These are phyloP conservation scores for Tylopilus sp. DNA, from an alignment of 768 basidiomycete species.

Conservation along the genomic window DNA sequence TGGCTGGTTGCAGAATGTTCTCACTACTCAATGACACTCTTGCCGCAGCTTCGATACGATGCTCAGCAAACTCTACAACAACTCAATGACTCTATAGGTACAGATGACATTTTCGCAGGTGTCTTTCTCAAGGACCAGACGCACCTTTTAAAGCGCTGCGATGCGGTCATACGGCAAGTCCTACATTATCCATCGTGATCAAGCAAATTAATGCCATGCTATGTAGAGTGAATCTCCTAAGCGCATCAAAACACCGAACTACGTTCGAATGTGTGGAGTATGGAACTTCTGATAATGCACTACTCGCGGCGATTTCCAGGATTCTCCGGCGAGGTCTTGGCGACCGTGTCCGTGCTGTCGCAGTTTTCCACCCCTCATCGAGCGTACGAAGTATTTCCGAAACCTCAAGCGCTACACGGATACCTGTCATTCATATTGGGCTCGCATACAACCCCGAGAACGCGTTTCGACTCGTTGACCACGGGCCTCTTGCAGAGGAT, in stretches of 20 bases:
- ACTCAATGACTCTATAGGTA: conserved; percentile 45
- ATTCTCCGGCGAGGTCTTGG: conserved; percentile 66
- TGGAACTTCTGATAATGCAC: conserved; percentile 55
- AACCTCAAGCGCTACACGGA: conserved; percentile 48
- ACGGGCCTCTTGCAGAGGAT: conserved; percentile 78
- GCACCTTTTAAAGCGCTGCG: conserved; percentile 64
- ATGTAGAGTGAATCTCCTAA: conserved; percentile 46
- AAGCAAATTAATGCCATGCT: conserved; percentile 2
- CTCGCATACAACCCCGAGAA: conserved; percentile 67
- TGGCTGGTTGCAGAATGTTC: conserved; percentile 12
- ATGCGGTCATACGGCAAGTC: conserved; percentile 62
- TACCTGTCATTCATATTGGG: conserved; percentile 62
- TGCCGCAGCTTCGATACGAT: conserved; percentile 66
- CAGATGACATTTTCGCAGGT: conserved; percentile 62
- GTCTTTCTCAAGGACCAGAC: conserved; percentile 74
- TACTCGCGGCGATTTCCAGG: conserved; percentile 50
- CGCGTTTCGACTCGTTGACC: conserved; percentile 86
- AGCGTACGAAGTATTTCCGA: conserved; percentile 47
- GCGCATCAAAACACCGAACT: conserved; percentile 40
- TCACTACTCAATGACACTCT: not conserved
- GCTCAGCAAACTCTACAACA: conserved; percentile 68
- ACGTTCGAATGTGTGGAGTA: conserved; percentile 43
- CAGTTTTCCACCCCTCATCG: conserved; percentile 54
- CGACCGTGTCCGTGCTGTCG: conserved; percentile 62
- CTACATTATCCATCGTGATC: not conserved